Conservation (phyloP, 163 green algal genomes). For the Prototheca stagnorum region DNA sequence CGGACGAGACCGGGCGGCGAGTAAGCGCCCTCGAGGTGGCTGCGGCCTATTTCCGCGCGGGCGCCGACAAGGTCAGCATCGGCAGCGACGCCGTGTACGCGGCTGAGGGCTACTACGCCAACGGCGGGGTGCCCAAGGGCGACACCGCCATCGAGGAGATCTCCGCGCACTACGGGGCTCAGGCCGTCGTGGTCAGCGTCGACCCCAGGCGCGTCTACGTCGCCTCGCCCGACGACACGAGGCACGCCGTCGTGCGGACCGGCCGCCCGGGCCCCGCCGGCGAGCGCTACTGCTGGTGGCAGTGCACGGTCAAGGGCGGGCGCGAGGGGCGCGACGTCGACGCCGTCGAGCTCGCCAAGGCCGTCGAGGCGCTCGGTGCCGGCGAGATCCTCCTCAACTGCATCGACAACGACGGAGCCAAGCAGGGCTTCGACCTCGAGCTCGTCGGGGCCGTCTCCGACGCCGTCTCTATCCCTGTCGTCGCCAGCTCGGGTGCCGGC, state of each 20-base stretch:
- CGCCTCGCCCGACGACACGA: constrained; percentile 27
- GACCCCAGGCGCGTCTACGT: constrained; percentile 86
- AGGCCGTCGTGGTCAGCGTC: constrained; percentile 89
- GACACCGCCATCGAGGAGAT: constrained; percentile 91
- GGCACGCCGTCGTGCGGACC: constrained; percentile 29
- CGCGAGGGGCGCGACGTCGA: constrained; percentile 79
- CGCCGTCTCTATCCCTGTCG: constrained; percentile 93
- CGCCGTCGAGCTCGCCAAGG: constrained; percentile 67
- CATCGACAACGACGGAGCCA: constrained; percentile 85
- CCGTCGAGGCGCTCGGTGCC: constrained; percentile 54
- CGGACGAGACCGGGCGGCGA: constrained; percentile 45
- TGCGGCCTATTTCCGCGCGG: constrained; percentile 86
- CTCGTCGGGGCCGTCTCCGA: constrained; percentile 65
- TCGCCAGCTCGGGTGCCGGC: constrained; percentile 82
- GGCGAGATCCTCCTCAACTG: constrained; percentile 99
- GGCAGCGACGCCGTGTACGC: constrained; percentile 67
- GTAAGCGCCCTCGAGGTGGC: constrained; percentile 82
- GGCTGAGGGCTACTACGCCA: constrained; percentile 50
- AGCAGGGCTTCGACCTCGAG: constrained; percentile 80
- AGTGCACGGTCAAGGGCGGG: constrained; percentile 92
- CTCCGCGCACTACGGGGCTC: constrained; percentile 72
- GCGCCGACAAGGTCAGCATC: constrained; percentile 94
- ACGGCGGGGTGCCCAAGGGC: constrained; percentile 33
- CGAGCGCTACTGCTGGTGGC: constrained; percentile 92
- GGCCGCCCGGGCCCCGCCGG: constrained; percentile 57